Evolutionary conservation across 2,329 filamentous ascomycete genomes (phyloP), one percentile per base, ranked within the genome.

Genomic region (Diplocarpon mali): DNA sequence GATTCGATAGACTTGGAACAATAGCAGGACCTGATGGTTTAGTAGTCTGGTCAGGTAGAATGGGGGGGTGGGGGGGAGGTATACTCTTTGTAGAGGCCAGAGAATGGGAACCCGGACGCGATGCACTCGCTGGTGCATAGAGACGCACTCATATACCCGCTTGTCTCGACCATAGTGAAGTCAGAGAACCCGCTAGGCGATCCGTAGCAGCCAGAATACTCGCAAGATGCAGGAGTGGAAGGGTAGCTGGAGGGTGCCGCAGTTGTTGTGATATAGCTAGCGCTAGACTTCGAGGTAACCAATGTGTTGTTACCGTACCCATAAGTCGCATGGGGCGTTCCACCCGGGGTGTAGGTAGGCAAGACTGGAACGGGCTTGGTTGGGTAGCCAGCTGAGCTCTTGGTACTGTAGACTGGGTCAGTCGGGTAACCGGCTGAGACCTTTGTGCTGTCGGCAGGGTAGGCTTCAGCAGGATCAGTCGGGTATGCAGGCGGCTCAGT

Each of bases 41-140:
- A 13, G 12, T 2, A 15, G 8, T n/a, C 14, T 24, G 20, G n/a
- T n/a, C n/a, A n/a, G n/a, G n/a, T n/a, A n/a, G n/a, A n/a, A n/a
- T n/a, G n/a, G 20, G 20, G 20, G 20, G 20, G 7, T 24, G 10
- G 5, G 2, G n/a, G 3, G 2, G 15, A 10, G 13, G 17, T 34
- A 15, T 40, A 39, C n/a, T 31, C 17, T 8, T 15, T 15, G 24
- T 42, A 36, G 13, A 45, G 47, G 13, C 47, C 47, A 12, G 39
- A 38, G 31, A 16, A 49, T 29, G 34, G n/a, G 37, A 40, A 37
- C 6, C 39, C 43, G 28, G 47, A 46, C n/a, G 35, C 39, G 27
- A 17, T 28, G 29, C 47, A 49, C 42, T 49, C 44, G 35, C 32
- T 34, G 16, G 36, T 43, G 44, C 47, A 49, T 28, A 46, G 14